phyloP scores from a whole-genome alignment of 139 green algal species.

The Coccomyxa sp. region DNA sequence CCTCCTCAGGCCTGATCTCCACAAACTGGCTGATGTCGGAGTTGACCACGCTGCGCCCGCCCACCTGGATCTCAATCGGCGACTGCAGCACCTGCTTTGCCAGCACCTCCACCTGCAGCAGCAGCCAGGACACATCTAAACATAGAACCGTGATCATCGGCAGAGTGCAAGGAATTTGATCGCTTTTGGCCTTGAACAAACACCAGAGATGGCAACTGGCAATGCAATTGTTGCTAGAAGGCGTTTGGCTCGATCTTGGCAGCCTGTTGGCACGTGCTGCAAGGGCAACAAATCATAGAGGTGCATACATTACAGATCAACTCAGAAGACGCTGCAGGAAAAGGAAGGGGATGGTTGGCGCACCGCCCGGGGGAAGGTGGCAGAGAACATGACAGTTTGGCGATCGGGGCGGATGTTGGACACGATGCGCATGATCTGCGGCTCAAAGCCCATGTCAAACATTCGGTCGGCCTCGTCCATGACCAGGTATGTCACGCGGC shows the following conservation, averaged over 20 bases:
- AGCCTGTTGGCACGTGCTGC: not conserved
- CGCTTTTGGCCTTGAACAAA: not conserved
- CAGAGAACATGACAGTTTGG: conserved; percentile 97
- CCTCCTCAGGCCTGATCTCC: conserved; percentile 80
- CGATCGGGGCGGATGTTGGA: conserved; percentile 86
- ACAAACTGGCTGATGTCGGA: conserved; percentile 91
- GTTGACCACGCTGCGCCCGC: conserved; percentile 90
- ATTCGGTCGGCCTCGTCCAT: conserved; percentile 98
- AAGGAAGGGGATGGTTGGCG: not conserved
- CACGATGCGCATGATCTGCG: conserved; percentile 78
- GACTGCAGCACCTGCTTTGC: conserved; percentile 63
- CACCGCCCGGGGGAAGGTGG: conserved; percentile 90
- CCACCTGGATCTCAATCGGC: conserved; percentile 86
- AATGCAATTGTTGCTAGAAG: not conserved
- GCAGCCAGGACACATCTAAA: not conserved
- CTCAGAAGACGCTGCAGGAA: not conserved
- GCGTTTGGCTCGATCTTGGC: not conserved
- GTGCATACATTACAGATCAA: no score
- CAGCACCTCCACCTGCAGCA: conserved; percentile 66
- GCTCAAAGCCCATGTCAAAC: conserved; percentile 98
- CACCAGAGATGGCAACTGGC: not conserved
- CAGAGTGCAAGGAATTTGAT: not conserved
- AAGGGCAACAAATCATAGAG: no score
- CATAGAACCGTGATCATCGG: not conserved
- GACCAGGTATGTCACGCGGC: conserved; percentile 94